A percentile compares a stretch with the other conserved stretches of the same genome.
These are phyloP conservation scores for Fusarium secorum DNA, from an alignment of 2,329 filamentous ascomycete genomes.

Conservation along the genomic window DNA sequence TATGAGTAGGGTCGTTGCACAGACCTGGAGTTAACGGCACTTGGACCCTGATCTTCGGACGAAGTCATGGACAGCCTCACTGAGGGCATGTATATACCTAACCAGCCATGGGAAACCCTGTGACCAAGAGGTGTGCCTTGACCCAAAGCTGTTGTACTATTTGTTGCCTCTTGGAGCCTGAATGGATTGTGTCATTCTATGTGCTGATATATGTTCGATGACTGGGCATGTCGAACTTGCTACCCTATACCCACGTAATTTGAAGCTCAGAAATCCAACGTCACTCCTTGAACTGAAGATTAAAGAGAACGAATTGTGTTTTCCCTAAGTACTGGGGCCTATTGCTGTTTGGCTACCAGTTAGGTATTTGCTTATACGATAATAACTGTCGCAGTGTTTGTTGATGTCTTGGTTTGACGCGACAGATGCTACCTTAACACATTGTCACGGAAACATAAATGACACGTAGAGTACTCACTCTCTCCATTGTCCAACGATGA, in stretches of 20 bases:
- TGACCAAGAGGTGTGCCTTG: neutral
- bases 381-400: neutral
- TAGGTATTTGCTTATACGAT: no score
- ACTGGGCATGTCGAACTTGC: neutral
- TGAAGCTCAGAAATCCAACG: neutral
- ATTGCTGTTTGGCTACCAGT: neutral
- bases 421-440: neutral
- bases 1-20: neutral
- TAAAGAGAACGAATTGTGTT: neutral
- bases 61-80: neutral
- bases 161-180: neutral
- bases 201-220: neutral
- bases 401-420: neutral
- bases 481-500: neutral
- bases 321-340: neutral
- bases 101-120: neutral
- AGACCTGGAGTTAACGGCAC: neutral
- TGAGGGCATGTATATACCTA: neutral
- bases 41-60: neutral
- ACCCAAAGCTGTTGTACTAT: rapidly evolving
- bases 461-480: neutral
- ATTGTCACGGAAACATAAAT: neutral
- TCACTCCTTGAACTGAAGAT: neutral
- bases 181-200: neutral
- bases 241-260: neutral